Evolutionary conservation across 2,329 filamentous ascomycete genomes (phyloP).

Genomic region (Trichophyton benhamiae): DNA sequence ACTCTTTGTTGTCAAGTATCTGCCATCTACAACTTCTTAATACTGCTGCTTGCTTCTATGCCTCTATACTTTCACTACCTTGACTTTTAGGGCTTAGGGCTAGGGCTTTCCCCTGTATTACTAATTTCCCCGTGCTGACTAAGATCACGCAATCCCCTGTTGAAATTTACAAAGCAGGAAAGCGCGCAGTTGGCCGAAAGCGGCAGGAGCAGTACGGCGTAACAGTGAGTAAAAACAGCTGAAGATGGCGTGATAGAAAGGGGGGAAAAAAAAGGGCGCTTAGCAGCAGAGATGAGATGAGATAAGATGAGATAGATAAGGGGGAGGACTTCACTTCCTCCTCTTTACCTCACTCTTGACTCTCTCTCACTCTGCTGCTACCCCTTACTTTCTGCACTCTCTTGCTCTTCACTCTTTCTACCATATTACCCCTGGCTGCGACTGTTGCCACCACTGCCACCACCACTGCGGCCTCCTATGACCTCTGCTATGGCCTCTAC

Average conservation of each 20-base stretch:
- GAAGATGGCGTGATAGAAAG: background rate
- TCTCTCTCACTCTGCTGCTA: background rate
- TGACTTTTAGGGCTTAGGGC: background rate
- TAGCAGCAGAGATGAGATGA: background rate
- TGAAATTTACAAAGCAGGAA: background rate
- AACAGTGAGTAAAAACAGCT: background rate
- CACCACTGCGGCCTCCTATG: conserved; percentile 37
- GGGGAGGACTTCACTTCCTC: conserved; percentile 2
- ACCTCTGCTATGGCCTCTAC: conserved; percentile 59
- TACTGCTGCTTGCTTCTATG: no score
- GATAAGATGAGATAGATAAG: background rate
- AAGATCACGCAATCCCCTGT: background rate
- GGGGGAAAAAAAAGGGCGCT: no score
- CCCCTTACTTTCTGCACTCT: background rate
- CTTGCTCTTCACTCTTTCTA: no score
- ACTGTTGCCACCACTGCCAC: background rate
- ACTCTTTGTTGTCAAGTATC: background rate
- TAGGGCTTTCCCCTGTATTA: background rate
- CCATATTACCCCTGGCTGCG: no score
- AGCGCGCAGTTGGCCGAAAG: background rate
- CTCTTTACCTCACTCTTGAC: background rate
- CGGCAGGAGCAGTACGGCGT: background rate
- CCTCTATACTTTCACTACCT: no score
- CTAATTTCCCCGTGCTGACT: background rate
- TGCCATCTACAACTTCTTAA: background rate